Percentiles rank a stretch among this genome's conserved stretches.
phyloP scores from a whole-genome alignment of 2,329 filamentous ascomycete species.

The Trichoderma harzianum region DNA sequence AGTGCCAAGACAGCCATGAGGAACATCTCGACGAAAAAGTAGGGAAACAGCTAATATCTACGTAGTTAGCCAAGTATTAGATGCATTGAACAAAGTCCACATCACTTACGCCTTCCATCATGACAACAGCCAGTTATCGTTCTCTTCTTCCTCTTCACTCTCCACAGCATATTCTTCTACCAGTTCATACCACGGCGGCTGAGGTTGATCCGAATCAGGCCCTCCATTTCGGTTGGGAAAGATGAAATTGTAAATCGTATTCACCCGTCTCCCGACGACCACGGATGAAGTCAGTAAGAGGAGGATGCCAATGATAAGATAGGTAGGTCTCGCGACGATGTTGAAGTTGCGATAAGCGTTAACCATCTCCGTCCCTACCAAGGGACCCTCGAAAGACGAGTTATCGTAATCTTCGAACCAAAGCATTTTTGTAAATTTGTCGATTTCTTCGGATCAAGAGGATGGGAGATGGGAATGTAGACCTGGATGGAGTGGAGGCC shows the following conservation, averaged over 20 bases:
- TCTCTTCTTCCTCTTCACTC: background rate
- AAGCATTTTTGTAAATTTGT: background rate
- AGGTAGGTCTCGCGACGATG: background rate
- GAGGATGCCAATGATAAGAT: background rate
- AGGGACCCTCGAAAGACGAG: background rate
- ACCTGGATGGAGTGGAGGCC: background rate
- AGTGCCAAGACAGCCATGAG: background rate
- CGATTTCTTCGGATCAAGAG: too few species aligned
- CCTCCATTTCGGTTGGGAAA: background rate
- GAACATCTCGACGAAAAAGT: background rate
- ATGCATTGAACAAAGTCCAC: fast-evolving
- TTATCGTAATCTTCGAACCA: background rate
- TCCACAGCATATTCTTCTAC: background rate
- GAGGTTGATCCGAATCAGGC: background rate
- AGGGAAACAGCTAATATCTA: background rate
- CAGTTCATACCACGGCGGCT: background rate
- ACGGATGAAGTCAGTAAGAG: background rate
- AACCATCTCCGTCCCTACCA: background rate
- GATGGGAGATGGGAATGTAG: background rate
- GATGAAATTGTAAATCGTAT: background rate
- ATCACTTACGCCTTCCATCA: background rate
- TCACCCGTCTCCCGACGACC: background rate
- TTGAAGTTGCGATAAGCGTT: background rate
- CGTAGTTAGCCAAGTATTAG: background rate
- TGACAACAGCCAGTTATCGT: background rate